Base-by-base conservation (phyloP, 257 asterid species). In the Fraxinus pennsylvanica region DNA sequence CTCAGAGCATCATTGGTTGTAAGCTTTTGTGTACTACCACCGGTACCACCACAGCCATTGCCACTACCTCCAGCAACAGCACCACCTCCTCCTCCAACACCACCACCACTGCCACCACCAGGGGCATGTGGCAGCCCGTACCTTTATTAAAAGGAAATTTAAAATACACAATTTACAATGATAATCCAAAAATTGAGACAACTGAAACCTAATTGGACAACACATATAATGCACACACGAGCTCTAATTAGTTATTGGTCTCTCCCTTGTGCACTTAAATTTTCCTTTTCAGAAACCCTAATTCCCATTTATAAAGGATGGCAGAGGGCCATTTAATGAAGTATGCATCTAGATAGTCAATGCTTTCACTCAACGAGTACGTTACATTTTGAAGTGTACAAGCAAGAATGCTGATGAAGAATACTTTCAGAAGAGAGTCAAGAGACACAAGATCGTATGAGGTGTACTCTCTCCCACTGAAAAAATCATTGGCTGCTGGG, bases 1-100 rank as follows among this genome's bases (percentile, higher is more conserved):
- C 94, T 85, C 74, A 96, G 82, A 0, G 99, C 99, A 84, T 96
- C 98, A 77, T 86, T 92, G 30, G 99, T 93, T 41, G 99, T 96
- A 68, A 96, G 97, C 86, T 90, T 93, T 74, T 86, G 94, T 38
- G 94, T 72, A 76, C 89, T 87, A 27, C 83, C 94, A 81, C 86
- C 87, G 74, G 88, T 86, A 59, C 81, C 87, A 35, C 76, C 81
- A 1, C 84, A 79, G 71, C 77, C 90, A 76, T 76, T 82, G 9
- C 82, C 88, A 72, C 83, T 86, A 12, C 74, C 88, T 52, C 88
- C 90, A 14, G 80, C 74, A 39, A 82, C 90, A 63, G 82, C 89
- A 57, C 80, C 89, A 59, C 84, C 83, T 5, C 82, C 82, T 3
- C 30, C 71, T 1, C 74, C 83, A 66, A 10, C 38, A 7, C 41